Evolutionary conservation across 768 basidiomycete genomes (phyloP).

Genomic region (Suillus subalutaceus): DNA sequence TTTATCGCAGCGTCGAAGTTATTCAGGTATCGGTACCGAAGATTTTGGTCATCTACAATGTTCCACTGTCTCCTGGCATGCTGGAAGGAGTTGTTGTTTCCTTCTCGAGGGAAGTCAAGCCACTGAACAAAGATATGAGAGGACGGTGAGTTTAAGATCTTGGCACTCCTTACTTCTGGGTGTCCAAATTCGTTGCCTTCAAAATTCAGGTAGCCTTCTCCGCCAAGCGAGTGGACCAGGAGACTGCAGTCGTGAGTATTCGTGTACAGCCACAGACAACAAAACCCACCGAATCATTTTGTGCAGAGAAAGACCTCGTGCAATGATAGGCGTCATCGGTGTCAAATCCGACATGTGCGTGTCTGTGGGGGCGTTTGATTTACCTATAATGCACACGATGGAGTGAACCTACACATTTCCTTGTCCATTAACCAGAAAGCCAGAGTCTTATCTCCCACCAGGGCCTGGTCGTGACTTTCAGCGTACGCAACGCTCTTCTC

Average conservation of each 20-base stretch:
- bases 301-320: conserved; percentile 90
- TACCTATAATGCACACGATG: background rate
- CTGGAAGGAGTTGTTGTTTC: conserved; percentile 95
- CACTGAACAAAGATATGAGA: conserved; percentile 52
- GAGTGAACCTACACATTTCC: conserved; percentile 86
- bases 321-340: conserved; percentile 79
- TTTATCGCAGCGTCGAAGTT: conserved; percentile 96
- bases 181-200: conserved; percentile 99
- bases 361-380: conserved; percentile 47
- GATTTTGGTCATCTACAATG: conserved; percentile 78
- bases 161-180: conserved; percentile 68
- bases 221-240: conserved; percentile 89
- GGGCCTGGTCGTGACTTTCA: conserved; percentile 97
- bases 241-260: conserved; percentile 50
- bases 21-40: conserved; percentile 95
- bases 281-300: conserved; percentile 89
- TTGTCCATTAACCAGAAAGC: conserved; percentile 99
- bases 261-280: background rate
- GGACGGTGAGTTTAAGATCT: conserved; percentile 1
- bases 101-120: conserved; percentile 98
- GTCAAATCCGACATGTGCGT: conserved; percentile 92
- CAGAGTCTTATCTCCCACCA: conserved; percentile 97
- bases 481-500: conserved; percentile 94
- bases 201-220: conserved; percentile 97
- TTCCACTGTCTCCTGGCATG: conserved; percentile 98